These are phyloP conservation scores for Gnomoniopsis smithogilvyi DNA, from an alignment of 2,329 filamentous ascomycete species.

Conservation along the genomic window DNA sequence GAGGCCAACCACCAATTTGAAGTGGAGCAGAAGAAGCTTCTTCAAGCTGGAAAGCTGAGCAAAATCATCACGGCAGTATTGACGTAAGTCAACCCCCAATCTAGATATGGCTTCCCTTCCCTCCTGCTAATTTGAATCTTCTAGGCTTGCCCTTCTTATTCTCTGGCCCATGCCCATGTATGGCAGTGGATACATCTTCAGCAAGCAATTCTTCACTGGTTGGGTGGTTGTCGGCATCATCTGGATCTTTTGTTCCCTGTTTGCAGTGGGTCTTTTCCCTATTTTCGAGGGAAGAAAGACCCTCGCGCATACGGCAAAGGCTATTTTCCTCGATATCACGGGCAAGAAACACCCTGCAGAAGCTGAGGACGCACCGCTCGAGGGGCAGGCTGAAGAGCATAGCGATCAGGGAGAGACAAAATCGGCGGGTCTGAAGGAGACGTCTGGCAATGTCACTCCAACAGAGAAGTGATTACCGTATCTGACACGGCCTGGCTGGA, in stretches of 20 bases:
- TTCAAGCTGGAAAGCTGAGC: constrained; percentile 31
- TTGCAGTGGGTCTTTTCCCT: constrained; percentile 77
- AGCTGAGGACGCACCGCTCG: constrained; percentile 19
- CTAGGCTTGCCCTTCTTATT: constrained; percentile 68
- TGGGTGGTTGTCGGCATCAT: constrained; percentile 76
- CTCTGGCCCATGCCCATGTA: constrained; percentile 95
- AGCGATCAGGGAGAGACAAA: background rate
- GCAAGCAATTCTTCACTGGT: constrained; percentile 74
- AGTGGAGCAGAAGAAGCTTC: constrained; percentile 35
- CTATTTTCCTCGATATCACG: constrained; percentile 59
- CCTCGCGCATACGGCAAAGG: constrained; percentile 56
- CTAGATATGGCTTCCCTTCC: constrained; percentile 22
- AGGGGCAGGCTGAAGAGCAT: constrained; percentile 6
- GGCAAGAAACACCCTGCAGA: constrained; percentile 33
- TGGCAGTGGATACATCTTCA: constrained; percentile 76
- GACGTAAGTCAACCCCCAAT: constrained; percentile 23
- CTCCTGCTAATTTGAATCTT: background rate
- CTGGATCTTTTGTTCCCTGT: constrained; percentile 72
- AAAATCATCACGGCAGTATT: constrained; percentile 28
- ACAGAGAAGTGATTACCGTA: constrained; percentile 11
- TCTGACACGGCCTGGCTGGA: background rate
- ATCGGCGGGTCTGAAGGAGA: background rate
- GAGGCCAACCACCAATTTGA: constrained; percentile 36
- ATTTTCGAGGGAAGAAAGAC: constrained; percentile 74
- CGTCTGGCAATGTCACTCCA: constrained; percentile 20